Percentiles rank a stretch among this genome's conserved stretches.
These are phyloP conservation scores for Hordeum pubiflorum DNA, from an alignment of 202 grass and related monocot genomes.

Conservation along the genomic window DNA sequence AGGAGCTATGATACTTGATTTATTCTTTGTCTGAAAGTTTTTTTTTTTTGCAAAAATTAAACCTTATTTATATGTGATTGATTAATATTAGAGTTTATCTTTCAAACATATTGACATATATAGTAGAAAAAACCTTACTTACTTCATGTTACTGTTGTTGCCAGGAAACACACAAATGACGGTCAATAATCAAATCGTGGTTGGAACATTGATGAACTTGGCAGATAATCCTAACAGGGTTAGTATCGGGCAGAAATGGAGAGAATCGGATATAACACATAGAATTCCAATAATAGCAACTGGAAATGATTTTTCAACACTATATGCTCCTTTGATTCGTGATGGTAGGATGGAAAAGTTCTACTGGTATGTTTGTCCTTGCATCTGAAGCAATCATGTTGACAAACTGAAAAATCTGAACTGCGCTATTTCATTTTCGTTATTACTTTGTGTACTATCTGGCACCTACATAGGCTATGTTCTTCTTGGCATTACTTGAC, in stretches of 20 bases:
- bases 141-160: constrained; percentile 15
- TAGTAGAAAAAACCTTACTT: constrained; percentile 1
- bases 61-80: neutral
- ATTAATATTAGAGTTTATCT: constrained; percentile 6
- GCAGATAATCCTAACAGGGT: constrained; percentile 93
- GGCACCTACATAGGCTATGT: neutral
- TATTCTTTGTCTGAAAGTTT: neutral
- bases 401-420: neutral
- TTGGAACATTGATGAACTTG: constrained; percentile 93
- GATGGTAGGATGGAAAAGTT: constrained; percentile 94
- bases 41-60: neutral
- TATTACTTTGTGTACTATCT: neutral
- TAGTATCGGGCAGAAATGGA: constrained; percentile 88
- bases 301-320: constrained; percentile 86
- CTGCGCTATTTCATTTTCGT: neutral
- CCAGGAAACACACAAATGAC: constrained; percentile 97
- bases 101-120: neutral
- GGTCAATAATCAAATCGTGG: constrained; percentile 93
- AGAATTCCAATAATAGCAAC: constrained; percentile 80
- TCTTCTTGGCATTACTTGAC: neutral
- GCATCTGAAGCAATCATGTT: constrained; percentile 13
- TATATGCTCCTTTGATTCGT: constrained; percentile 94
- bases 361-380: constrained; percentile 61
- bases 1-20: neutral
- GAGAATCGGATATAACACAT: constrained; percentile 81